Evolutionary conservation across 2,329 filamentous ascomycete genomes (phyloP).

Genomic region (Diaporthe ampelina): DNA sequence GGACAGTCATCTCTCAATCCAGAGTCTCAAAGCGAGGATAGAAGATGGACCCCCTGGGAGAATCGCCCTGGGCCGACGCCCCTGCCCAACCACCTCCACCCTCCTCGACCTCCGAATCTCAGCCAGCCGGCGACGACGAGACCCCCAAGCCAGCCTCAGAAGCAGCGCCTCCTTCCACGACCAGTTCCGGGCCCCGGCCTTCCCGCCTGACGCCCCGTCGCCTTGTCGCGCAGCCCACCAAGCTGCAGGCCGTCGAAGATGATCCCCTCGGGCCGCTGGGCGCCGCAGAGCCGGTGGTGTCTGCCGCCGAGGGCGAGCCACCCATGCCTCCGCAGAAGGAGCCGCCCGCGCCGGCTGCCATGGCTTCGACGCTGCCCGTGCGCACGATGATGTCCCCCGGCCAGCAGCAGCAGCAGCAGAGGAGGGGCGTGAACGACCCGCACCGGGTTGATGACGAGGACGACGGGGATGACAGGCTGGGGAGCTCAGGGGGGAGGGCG

Average conservation of each 20-base stretch:
- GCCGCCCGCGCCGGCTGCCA: constrained; percentile 52
- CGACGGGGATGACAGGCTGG: constrained; percentile 62
- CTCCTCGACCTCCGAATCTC: constrained; percentile 48
- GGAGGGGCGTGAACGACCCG: constrained; percentile 65
- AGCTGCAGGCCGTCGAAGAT: constrained; percentile 82
- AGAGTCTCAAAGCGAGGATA: background rate
- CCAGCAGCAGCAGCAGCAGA: constrained; percentile 48
- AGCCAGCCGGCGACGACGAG: constrained; percentile 47
- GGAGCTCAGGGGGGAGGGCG: constrained; percentile 67
- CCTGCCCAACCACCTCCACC: constrained; percentile 46
- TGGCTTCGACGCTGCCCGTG: constrained; percentile 59
- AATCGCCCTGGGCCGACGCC: constrained; percentile 69
- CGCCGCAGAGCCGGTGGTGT: constrained; percentile 57
- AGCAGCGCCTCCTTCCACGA: constrained; percentile 47
- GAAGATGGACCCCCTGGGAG: constrained; percentile 63
- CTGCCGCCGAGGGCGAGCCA: constrained; percentile 54
- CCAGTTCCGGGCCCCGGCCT: constrained; percentile 53
- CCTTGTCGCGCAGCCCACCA: constrained; percentile 81
- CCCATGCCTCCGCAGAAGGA: constrained; percentile 80
- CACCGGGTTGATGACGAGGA: constrained; percentile 82
- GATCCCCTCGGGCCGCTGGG: constrained; percentile 83
- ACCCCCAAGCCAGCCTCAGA: constrained; percentile 48
- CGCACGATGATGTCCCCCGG: constrained; percentile 68
- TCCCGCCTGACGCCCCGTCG: constrained; percentile 68
- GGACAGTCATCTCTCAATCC: too few relatives aligned